Percentiles rank a stretch among this genome's conserved stretches.
phyloP scores from a whole-genome alignment of 257 asterid genomes.

The Thymus quinquecostatus region DNA sequence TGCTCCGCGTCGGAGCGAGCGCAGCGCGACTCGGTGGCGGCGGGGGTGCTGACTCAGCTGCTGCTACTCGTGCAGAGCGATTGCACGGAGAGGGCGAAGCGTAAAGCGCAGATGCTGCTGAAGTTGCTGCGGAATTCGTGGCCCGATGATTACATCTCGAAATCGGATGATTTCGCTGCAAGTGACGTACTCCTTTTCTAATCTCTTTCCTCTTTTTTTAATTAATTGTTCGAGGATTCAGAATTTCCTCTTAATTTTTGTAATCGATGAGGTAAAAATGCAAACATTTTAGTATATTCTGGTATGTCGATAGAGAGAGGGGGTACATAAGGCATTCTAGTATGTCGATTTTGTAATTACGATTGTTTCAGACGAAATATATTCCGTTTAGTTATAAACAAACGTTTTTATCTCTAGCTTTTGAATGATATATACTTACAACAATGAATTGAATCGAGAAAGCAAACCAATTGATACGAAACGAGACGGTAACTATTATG shows the following conservation, averaged over 20 bases:
- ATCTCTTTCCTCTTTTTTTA: neutral
- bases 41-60: constrained; percentile 81
- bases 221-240: neutral
- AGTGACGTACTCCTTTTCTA: constrained; percentile 74
- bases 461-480: too few relatives aligned
- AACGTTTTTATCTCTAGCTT: too few relatives aligned
- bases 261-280: neutral
- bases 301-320: neutral
- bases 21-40: constrained; percentile 73
- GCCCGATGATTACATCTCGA: constrained; percentile 62
- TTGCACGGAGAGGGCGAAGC: constrained; percentile 93
- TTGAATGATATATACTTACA: too few relatives aligned
- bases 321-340: constrained; percentile 36
- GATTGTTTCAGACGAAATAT: neutral
- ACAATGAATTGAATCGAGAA: too few relatives aligned
- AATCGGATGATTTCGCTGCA: constrained; percentile 66
- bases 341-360: constrained; percentile 20
- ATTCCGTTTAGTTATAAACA: neutral
- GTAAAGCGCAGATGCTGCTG: constrained; percentile 91
- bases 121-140: constrained; percentile 82
- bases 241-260: neutral
- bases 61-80: constrained; percentile 88
- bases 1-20: constrained; percentile 78
- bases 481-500: too few relatives aligned
- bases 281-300: neutral